These are phyloP conservation scores for Scutellaria barbata DNA, from an alignment of 257 asterid species.

Conservation along the genomic window DNA sequence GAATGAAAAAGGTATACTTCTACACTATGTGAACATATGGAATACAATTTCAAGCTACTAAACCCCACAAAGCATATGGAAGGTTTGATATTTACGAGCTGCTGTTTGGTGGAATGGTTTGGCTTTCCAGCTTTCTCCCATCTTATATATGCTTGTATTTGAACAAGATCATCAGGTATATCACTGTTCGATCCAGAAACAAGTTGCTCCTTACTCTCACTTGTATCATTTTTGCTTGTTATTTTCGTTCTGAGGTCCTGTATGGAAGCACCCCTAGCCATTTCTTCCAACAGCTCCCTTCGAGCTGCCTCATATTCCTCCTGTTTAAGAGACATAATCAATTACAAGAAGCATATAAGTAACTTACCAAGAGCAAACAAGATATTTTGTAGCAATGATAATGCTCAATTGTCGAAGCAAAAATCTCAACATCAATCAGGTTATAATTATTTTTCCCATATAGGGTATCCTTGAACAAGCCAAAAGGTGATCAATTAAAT, in stretches of 20 bases:
- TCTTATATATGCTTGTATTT: conserved; percentile 73
- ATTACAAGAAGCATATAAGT: conserved; percentile 27
- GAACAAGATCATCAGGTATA: conserved; percentile 78
- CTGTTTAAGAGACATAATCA: conserved; percentile 45
- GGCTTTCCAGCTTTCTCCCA: conserved; percentile 98
- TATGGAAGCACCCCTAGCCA: conserved; percentile 74
- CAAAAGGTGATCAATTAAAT: conserved; percentile 19
- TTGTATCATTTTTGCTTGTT: conserved; percentile 52
- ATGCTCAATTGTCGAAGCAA: conserved; percentile 10
- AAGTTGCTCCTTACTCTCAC: conserved; percentile 47
- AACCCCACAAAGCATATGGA: conserved; percentile 23
- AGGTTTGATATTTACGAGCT: conserved; percentile 60
- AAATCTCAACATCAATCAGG: conserved; percentile 27
- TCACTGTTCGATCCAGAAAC: conserved; percentile 52
- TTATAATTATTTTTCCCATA: conserved; percentile 11
- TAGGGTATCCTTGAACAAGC: conserved; percentile 20
- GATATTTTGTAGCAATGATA: background rate
- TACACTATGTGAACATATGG: conserved; percentile 20
- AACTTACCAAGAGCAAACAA: conserved; percentile 23
- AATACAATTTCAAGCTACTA: conserved; percentile 15
- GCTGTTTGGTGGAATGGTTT: conserved; percentile 73
- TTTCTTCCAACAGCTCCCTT: conserved; percentile 79
- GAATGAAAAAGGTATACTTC: conserved; percentile 26
- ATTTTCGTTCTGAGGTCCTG: conserved; percentile 72
- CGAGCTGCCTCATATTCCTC: conserved; percentile 97